Conservation (phyloP, 768 basidiomycete species). For the Trametes cinnabarina region DNA sequence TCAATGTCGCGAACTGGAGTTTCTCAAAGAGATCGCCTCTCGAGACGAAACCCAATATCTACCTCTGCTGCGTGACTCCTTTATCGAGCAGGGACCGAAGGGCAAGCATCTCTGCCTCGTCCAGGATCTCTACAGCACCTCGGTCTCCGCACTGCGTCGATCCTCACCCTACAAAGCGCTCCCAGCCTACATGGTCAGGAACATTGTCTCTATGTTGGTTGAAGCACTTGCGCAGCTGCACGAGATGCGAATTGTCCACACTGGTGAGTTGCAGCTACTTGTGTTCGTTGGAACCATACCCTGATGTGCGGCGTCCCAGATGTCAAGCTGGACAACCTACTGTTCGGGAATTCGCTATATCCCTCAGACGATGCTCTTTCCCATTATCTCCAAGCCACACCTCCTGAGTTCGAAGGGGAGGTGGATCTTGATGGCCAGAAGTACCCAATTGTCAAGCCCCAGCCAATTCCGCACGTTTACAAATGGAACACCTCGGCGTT, state of each 20-base stretch:
- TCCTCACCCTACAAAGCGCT: constrained; percentile 22
- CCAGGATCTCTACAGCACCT: constrained; percentile 19
- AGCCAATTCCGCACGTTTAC: constrained; percentile 21
- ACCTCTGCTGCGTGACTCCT: constrained; percentile 21
- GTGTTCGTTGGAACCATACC: no score
- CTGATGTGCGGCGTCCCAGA: constrained; percentile 8
- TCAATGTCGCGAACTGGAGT: constrained; percentile 16
- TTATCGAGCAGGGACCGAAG: constrained; percentile 12
- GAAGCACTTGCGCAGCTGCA: constrained; percentile 20
- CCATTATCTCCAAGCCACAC: no score
- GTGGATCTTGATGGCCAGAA: constrained; percentile 3
- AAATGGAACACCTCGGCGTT: constrained; percentile 14
- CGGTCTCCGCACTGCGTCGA: constrained; percentile 21
- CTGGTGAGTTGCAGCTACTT: constrained; percentile 12
- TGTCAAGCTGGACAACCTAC: constrained; percentile 29
- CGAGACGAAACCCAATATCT: constrained; percentile 12
- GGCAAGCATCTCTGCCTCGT: constrained; percentile 28
- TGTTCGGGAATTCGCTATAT: constrained; percentile 11
- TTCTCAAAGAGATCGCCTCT: constrained; percentile 21
- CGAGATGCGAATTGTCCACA: constrained; percentile 22
- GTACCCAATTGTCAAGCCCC: constrained; percentile 15
- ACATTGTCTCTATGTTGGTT: constrained; percentile 17
- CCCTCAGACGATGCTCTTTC: no score
- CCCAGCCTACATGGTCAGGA: constrained; percentile 18
- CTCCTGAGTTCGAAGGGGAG: constrained; percentile 4